Base-by-base conservation (phyloP, 352 stramenopile species). In the Phytophthora ohioensis region DNA sequence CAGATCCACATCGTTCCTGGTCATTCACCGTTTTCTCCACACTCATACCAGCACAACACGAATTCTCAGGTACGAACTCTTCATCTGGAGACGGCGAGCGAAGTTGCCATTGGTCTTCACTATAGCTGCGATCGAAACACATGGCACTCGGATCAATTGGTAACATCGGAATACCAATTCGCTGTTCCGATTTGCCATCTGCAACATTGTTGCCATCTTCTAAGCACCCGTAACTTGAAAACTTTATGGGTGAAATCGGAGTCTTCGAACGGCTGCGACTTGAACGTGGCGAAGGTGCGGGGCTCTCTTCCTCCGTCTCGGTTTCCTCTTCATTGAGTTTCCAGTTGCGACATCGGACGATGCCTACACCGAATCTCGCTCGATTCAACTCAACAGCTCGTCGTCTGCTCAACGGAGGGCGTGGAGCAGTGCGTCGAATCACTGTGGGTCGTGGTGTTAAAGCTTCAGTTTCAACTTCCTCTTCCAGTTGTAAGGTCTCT, bases 281-380 rank as follows among this genome's bases (percentile, higher is more conserved):
- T 45, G 45, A 27, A 17, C 48, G 39, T 15, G 64, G 64, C 27
- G 41, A 71, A 48, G 54, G 11, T 27, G 56, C n/a, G 1, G 21
- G 46, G 17, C 42, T 57, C 4, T 74, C 57, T 12, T 77, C 69
- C 15, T 77, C 69, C 4, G 69, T 72, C n/a, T 77, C 69, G 9
- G 69, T 77, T 8, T 71, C 69, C 17, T 76, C 64, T 41, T 34
- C 69, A 49, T 48, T 63, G n/a, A 63, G 36, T 34, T 13, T 39
- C 47, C 35, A 65, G 30, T 4, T 72, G 1, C 64, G 56, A 62
- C 69, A 77, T 13, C 69, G 53, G n/a, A 77, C 58, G 13, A 77
- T 77, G 0, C 69, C 69, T 15, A 74, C 54, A 2, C 69, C 64
- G 12, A 73, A 64, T 8, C 38, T 72, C 35, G 64, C 58, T 34